phyloP scores from a whole-genome alignment of 2,329 filamentous ascomycete genomes.

The Ilyonectria sp. region DNA sequence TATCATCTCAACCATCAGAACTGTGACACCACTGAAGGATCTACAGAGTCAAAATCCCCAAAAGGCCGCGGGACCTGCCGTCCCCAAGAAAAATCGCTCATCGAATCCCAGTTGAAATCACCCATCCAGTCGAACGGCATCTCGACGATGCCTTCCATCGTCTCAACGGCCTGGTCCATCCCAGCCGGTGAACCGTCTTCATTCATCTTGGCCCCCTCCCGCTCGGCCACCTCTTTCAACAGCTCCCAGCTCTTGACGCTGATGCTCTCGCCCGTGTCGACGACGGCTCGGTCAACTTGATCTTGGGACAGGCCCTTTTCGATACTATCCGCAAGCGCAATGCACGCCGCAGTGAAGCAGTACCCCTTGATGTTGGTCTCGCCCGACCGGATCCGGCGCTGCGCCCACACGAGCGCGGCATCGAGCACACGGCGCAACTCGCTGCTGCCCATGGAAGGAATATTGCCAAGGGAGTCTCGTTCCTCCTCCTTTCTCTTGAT shows the following conservation, averaged over 20 bases:
- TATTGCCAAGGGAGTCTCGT: conserved; percentile 47
- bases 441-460: conserved; percentile 49
- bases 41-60: conserved; percentile 18
- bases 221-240: conserved; percentile 53
- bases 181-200: conserved; percentile 28
- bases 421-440: conserved; percentile 53
- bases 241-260: conserved; percentile 49
- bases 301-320: conserved; percentile 47
- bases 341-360: conserved; percentile 52
- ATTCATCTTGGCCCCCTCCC: conserved; percentile 36
- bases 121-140: conserved; percentile 48
- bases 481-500: conserved; percentile 62
- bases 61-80: conserved; percentile 11
- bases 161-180: conserved; percentile 19
- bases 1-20: conserved; percentile 12
- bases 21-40: conserved; percentile 17
- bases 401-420: conserved; percentile 49
- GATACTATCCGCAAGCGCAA: conserved; percentile 55
- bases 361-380: conserved; percentile 62
- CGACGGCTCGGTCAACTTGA: conserved; percentile 51
- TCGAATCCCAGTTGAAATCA: conserved; percentile 42
- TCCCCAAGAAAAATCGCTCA: conserved; percentile 40
- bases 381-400: conserved; percentile 56
- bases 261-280: conserved; percentile 43
- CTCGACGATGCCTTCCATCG: conserved; percentile 45